Evolutionary conservation across 2,329 filamentous ascomycete species (phyloP), one percentile per base, ranked within the genome.

Genomic region (Fusarium nurragi): DNA sequence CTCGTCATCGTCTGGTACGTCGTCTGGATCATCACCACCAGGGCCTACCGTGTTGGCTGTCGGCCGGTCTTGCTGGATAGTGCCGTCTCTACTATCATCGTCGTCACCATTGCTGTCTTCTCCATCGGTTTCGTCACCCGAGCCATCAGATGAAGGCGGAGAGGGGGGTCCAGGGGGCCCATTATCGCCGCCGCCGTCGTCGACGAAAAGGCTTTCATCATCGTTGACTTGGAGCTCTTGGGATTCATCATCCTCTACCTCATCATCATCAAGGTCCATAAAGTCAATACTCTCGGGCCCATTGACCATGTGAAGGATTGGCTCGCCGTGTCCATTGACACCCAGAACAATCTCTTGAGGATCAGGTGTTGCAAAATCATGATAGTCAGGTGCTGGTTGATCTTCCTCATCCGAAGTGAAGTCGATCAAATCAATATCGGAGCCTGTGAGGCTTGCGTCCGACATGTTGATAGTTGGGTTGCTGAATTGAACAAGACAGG

Each of bases 401-500:
- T 53, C 26, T 7, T 60, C 54, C 4, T 48, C 43, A 5, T 40
- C 47, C 8, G 30, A 26, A 2, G 36, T 63, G 8, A 67, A 38
- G 16, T 67, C 58, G 1, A 68, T 38, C 2, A 30, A 5, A 4
- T 66, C 65, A 3, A 21, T 21, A 13, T 53, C 43, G 18, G 32
- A 44, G 5, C 23, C 55, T 5, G 32, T 40, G 1, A 39, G 11
- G 23, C 32, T 55, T 9, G 12, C n/a, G n/a, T 62, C 48, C 26
- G 65, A 46, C 65, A 67, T 67, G 2, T 21, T 48, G 22, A 38
- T 43, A 30, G 12, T 16, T 37, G 7, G 5, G 34, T 11, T 16
- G 16, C 9, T 21, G 22, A 19, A n/a, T 2, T 21, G n/a, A 6
- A 25, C 12, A 50, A 23, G 9, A n/a, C n/a, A n/a, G n/a, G n/a